phyloP scores from a whole-genome alignment of 306 rosid species.

The Pterocarpus santalinus region DNA sequence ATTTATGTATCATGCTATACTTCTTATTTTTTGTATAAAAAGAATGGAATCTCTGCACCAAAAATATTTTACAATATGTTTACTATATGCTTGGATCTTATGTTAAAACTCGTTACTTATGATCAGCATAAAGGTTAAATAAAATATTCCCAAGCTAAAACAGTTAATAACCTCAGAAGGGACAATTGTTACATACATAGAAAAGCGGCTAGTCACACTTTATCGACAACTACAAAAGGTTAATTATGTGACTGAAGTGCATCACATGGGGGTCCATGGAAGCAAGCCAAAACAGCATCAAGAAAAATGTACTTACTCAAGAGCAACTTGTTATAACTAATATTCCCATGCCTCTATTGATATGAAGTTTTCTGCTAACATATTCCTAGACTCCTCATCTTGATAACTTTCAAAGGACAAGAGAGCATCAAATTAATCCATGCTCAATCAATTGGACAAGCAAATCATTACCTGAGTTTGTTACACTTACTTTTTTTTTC shows the following conservation, averaged over 20 bases:
- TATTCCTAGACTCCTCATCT: background rate
- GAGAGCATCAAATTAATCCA: background rate
- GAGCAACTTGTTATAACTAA: conserved; percentile 14
- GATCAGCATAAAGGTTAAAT: background rate
- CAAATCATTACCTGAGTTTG: background rate
- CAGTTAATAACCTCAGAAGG: conserved; percentile 38
- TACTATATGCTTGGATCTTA: conserved; percentile 3
- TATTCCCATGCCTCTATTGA: conserved; percentile 7
- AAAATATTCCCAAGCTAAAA: background rate
- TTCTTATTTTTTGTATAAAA: background rate
- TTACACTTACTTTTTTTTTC: too few species aligned
- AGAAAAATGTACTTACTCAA: conserved; percentile 34
- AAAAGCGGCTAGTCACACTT: conserved; percentile 80
- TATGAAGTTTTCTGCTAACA: background rate
- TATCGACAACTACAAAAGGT: conserved; percentile 83
- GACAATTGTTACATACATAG: conserved; percentile 59
- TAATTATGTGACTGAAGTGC: conserved; percentile 50
- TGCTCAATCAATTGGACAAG: background rate
- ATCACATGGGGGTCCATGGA: conserved; percentile 71
- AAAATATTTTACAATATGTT: background rate
- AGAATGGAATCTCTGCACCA: background rate
- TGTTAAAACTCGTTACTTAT: background rate
- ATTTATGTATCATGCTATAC: background rate
- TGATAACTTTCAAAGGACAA: background rate
- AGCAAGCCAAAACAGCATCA: conserved; percentile 54